Evolutionary conservation across 1,284 basidiomycete genomes (phyloP), one percentile per base, ranked within the genome.

Genomic region (Austropuccinia psidii): DNA sequence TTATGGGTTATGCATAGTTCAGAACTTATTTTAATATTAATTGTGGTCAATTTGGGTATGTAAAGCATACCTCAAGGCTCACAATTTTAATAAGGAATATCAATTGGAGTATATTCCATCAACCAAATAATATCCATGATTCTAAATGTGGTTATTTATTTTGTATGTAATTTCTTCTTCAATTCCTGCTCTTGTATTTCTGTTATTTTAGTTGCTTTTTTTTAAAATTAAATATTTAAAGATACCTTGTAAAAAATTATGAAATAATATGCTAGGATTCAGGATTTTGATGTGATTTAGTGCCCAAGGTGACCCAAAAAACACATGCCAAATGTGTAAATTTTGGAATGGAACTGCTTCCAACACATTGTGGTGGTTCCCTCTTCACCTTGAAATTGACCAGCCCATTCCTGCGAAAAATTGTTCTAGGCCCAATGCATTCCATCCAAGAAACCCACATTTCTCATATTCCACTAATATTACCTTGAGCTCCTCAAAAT

Each of bases 381-480:
- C 27, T 61, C 58, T 29, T 62, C 43, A 4, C 37, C 37, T 6
- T 35, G 37, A 35, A 43, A 62, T 24, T 62, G 58, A 15, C 37
- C 58, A 31, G 37, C 60, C 60, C 60, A 62, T 17, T 35, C 60
- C 8, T 9, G 9, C 6, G 60, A 39, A 39, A 33, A 62, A 17
- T 62, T 62, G n/a, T 62, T 62, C 58, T 27, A 62, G 7, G 27
- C 58, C 19, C 37, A 17, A 29, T 62, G 58, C 58, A 62, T 62
- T 19, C 58, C 37, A 62, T 62, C 60, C 60, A 43, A 41, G 37
- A 47, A 62, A 62, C 13, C 60, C 60, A 33, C 60, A 5, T n/a
- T 6, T 7, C 13, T 21, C 41, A 47, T 47, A 43, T n/a, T 62
- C 60, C 19, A 33, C 4, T 19, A 62, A 43, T 19, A 62, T 62